phyloP scores from a whole-genome alignment of 495 filamentous ascomycete genomes.

The Clavariopsis aquatica region DNA sequence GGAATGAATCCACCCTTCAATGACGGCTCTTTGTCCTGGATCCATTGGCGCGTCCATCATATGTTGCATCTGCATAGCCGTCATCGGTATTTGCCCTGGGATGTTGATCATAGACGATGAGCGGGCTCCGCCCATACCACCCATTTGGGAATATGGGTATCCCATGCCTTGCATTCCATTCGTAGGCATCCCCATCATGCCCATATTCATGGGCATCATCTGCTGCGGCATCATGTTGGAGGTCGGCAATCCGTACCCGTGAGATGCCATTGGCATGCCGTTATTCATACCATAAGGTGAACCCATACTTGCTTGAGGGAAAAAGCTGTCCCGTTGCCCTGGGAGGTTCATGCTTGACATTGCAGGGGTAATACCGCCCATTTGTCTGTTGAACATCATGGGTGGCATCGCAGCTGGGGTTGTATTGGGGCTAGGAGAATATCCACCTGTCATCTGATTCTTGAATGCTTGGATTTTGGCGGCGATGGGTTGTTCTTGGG shows the following conservation, averaged over 20 bases:
- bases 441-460: slow-evolving; percentile 52
- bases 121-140: slow-evolving; percentile 41
- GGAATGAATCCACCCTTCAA: slow-evolving; percentile 78
- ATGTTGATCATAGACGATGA: slow-evolving; percentile 31
- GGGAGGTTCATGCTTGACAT: slow-evolving; percentile 25
- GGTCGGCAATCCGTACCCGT: slow-evolving; percentile 8
- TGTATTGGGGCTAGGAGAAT: slow-evolving; percentile 48
- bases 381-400: slow-evolving; percentile 27
- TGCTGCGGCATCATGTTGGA: slow-evolving; percentile 31
- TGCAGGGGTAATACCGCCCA: slow-evolving; percentile 17
- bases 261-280: slow-evolving; percentile 27
- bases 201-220: slow-evolving; percentile 41
- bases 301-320: slow-evolving; percentile 24
- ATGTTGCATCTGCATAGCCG: slow-evolving; percentile 43
- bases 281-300: slow-evolving; percentile 20
- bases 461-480: slow-evolving; percentile 50
- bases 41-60: slow-evolving; percentile 48
- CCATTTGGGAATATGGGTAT: slow-evolving; percentile 32
- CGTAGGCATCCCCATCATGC: slow-evolving; percentile 35
- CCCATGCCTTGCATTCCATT: slow-evolving; percentile 23
- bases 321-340: slow-evolving; percentile 27
- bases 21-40: slow-evolving; percentile 69
- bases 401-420: slow-evolving; percentile 31
- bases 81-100: slow-evolving; percentile 29
- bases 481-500: slow-evolving; percentile 38